Percentiles rank a stretch among this genome's conserved stretches.
phyloP scores from a whole-genome alignment of 2,329 filamentous ascomycete genomes.

The Hymenoscyphus albidus region DNA sequence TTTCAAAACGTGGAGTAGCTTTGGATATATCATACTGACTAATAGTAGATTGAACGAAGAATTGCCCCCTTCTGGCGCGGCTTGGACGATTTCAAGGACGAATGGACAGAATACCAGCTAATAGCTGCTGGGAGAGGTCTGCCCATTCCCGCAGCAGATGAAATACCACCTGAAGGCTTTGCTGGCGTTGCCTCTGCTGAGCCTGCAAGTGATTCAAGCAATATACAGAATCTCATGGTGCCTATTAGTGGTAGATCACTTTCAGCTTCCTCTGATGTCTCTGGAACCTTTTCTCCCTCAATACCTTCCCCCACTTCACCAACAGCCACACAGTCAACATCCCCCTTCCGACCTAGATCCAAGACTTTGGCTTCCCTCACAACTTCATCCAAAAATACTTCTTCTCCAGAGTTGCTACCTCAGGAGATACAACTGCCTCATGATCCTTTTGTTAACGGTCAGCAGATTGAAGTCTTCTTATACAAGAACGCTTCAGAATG shows the following conservation, averaged over 20 bases:
- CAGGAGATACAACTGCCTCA: slow-evolving; percentile 76
- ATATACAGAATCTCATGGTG: slow-evolving; percentile 69
- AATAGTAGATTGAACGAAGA: slow-evolving; percentile 76
- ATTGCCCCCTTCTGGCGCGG: slow-evolving; percentile 95
- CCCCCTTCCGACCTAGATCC: slow-evolving; percentile 74
- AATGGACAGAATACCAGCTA: slow-evolving; percentile 94
- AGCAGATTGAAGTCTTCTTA: slow-evolving; percentile 84
- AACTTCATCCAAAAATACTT: slow-evolving; percentile 67
- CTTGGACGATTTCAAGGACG: slow-evolving; percentile 79
- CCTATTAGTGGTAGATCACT: slow-evolving; percentile 74
- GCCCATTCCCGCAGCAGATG: slow-evolving; percentile 77
- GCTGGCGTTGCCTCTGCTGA: slow-evolving; percentile 44
- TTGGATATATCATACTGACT: slow-evolving; percentile 17
- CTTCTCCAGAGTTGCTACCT: slow-evolving; percentile 66
- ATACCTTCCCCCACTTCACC: slow-evolving; percentile 56
- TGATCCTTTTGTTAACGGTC: slow-evolving; percentile 90
- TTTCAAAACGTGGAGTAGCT: slow-evolving; percentile 11
- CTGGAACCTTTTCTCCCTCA: slow-evolving; percentile 53
- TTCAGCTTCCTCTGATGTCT: slow-evolving; percentile 73
- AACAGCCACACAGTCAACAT: slow-evolving; percentile 40
- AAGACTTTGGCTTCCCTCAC: slow-evolving; percentile 85
- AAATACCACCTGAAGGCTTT: slow-evolving; percentile 68
- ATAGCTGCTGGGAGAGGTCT: slow-evolving; percentile 83
- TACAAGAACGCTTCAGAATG: slow-evolving; percentile 92
- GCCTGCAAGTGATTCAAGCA: slow-evolving; percentile 51